Evolutionary conservation across 176 grass and related monocot species (phyloP), one percentile per base, ranked within the genome.

Genomic region (Triticum urartu): DNA sequence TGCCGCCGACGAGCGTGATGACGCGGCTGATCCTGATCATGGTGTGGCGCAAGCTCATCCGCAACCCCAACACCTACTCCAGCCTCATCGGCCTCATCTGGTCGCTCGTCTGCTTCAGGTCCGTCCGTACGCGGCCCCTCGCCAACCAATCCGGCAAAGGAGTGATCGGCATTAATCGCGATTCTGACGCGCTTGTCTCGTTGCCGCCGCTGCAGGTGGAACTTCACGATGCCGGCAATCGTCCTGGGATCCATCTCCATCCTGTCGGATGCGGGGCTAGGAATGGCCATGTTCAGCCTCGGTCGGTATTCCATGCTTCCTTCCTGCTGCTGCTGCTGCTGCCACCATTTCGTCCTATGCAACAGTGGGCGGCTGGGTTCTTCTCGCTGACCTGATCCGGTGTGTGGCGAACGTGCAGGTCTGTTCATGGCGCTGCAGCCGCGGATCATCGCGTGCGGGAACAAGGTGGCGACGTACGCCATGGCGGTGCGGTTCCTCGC

Each of bases 201-300:
- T 15, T 54, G 50, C 14, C 50, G 50, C 15, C 15, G 48, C 50
- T 43, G 50, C 84, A 99, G 97, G 87, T 99, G 97, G 97, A 81
- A 96, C 79, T 89, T 99, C 81, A 17, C 91, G 79, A 99, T 99
- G 97, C 97, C 97, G 79, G 97, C 90, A 81, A 99, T 99, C 61
- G 75, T 99, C 65, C 73, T 93, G 45, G 54, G 78, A 43, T 99
- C 97, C 72, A 99, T 99, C 89, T 96, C 97, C 65, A 99, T 99
- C 88, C 83, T 99, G 87, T 99, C 97, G 80, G 94, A 99, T 79
- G 97, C 97, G 3, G 97, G 97, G 82, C 94, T 99, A 30, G 97
- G 97, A 18, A 99, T 99, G 94, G 97, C 97, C 56, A 99, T 99
- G 97, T 96, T 99, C 94, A 99, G 97, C 39, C 97, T 99, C 32